phyloP scores from a whole-genome alignment of 768 basidiomycete genomes.

The Agaricus bisporus region DNA sequence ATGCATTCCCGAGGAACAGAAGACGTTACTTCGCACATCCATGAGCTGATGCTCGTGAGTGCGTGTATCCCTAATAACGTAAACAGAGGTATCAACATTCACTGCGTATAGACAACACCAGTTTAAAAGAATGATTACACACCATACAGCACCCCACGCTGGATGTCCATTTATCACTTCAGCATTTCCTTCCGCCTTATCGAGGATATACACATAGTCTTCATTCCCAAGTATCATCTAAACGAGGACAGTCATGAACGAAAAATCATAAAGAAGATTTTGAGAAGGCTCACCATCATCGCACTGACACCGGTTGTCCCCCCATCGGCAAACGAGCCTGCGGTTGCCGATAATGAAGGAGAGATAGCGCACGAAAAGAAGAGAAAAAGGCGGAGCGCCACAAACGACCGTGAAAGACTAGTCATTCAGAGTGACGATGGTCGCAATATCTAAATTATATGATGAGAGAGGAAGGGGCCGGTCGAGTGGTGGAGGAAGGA shows the following conservation, averaged over 20 bases:
- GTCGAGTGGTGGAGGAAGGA: not conserved
- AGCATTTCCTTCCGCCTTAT: slow-evolving; percentile 81
- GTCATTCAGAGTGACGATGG: not conserved
- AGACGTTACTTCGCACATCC: slow-evolving; percentile 68
- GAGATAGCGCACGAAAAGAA: slow-evolving; percentile 6
- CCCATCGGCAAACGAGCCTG: slow-evolving; percentile 12
- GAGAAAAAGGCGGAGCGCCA: slow-evolving; percentile 2
- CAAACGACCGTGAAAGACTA: slow-evolving; percentile 3
- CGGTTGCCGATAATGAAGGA: slow-evolving; percentile 6
- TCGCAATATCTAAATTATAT: not conserved
- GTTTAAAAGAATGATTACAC: slow-evolving; percentile 4
- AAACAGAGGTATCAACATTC: not conserved
- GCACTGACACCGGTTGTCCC: slow-evolving; percentile 11
- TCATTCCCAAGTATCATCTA: slow-evolving; percentile 78
- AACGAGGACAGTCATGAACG: no score
- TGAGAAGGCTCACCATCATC: slow-evolving; percentile 11
- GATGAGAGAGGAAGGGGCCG: not conserved
- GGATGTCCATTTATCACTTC: slow-evolving; percentile 62
- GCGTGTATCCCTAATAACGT: slow-evolving; percentile 47
- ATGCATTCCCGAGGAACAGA: slow-evolving; percentile 84
- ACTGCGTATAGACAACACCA: not conserved
- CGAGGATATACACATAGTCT: slow-evolving; percentile 81
- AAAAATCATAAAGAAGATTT: not conserved
- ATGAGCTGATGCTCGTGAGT: slow-evolving; percentile 55
- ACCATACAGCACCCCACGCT: slow-evolving; percentile 73